Evolutionary conservation across 306 rosid species (phyloP), one percentile per base, ranked within the genome.

Genomic region (Inga leiocalycina): DNA sequence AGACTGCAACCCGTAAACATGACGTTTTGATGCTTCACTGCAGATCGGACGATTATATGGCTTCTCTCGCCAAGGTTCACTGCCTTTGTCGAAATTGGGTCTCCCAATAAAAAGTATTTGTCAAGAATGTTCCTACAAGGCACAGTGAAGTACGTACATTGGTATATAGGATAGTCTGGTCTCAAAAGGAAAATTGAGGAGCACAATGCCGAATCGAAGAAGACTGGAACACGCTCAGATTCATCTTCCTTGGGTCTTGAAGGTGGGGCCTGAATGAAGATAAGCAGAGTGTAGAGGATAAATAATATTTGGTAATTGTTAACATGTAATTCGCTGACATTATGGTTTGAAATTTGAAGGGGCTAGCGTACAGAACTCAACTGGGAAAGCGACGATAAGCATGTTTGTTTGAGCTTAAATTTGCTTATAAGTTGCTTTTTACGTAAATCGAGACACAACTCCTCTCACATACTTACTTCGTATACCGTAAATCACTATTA

Each of bases 11-110:
- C 19, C 57, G n/a, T 56, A 75, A 84, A 72, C 85, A 82, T 76
- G 77, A 76, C 39, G 71, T 35, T 59, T 84, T 37, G 57, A 57
- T 74, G 75, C 49, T 86, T 73, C 32, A 34, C 84, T 79, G 84
- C 89, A 96, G 99, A 84, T 92, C 97, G 70, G 94, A 92, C 78
- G 98, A 96, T 87, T 96, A 96, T 73, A 96, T 93, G 98, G 94
- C 93, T 51, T 87, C 98, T 79, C 92, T 96, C 19, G 91, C 97
- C 56, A 90, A 87, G 88, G 97, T 96, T 92, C 99, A 92, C 81
- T 84, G 93, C 80, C 91, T 86, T 32, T 92, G 93, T 87, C 90
- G 96, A 87, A 92, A 89, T 67, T 95, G 98, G 98, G 84, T 17
- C 30, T 17, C 57, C 59, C 56, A 57, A 76, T 87, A 83, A 89